phyloP scores from a whole-genome alignment of 1,284 basidiomycete species.

The Apiotrichum sp. region DNA sequence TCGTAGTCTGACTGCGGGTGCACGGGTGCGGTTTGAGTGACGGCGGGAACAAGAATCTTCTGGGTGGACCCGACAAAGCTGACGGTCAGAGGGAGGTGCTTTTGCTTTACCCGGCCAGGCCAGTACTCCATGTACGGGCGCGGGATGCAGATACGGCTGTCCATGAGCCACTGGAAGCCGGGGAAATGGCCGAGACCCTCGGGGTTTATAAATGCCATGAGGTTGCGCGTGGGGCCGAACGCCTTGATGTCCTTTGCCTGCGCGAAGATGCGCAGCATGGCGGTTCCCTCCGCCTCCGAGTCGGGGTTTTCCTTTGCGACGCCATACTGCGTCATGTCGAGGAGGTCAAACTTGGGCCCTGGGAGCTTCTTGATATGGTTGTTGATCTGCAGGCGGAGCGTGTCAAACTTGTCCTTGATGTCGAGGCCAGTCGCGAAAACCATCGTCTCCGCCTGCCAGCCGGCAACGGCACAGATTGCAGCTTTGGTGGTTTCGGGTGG shows the following conservation, averaged over 20 bases:
- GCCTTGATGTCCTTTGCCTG: slow-evolving; percentile 19
- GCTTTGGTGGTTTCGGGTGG: slow-evolving; percentile 29
- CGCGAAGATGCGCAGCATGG: slow-evolving; percentile 24
- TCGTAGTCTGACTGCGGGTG: slow-evolving; percentile 11
- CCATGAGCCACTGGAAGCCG: slow-evolving; percentile 15
- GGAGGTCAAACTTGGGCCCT: slow-evolving; percentile 8
- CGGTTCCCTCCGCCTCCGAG: slow-evolving; percentile 21
- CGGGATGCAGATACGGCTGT: slow-evolving; percentile 5
- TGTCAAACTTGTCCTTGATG: slow-evolving; percentile 21
- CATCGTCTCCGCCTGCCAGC: slow-evolving; percentile 24
- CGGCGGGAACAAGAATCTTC: slow-evolving; percentile 1
- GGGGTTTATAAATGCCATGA: slow-evolving; percentile 12
- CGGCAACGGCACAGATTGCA: slow-evolving; percentile 23
- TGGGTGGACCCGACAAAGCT: slow-evolving; percentile 6
- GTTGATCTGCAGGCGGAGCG: slow-evolving; percentile 19
- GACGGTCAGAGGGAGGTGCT: slow-evolving; percentile 9
- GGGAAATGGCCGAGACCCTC: slow-evolving; percentile 21
- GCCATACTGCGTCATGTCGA: slow-evolving; percentile 25
- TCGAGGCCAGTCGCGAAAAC: slow-evolving; percentile 21
- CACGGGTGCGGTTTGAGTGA: not conserved
- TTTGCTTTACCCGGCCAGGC: slow-evolving; percentile 11
- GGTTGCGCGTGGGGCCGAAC: slow-evolving; percentile 5
- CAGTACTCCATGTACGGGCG: slow-evolving; percentile 20
- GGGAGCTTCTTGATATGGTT: slow-evolving; percentile 1
- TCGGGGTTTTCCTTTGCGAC: slow-evolving; percentile 15